Base-by-base conservation (phyloP, 495 filamentous ascomycete species). In the Aspergillus saccharolyticus region DNA sequence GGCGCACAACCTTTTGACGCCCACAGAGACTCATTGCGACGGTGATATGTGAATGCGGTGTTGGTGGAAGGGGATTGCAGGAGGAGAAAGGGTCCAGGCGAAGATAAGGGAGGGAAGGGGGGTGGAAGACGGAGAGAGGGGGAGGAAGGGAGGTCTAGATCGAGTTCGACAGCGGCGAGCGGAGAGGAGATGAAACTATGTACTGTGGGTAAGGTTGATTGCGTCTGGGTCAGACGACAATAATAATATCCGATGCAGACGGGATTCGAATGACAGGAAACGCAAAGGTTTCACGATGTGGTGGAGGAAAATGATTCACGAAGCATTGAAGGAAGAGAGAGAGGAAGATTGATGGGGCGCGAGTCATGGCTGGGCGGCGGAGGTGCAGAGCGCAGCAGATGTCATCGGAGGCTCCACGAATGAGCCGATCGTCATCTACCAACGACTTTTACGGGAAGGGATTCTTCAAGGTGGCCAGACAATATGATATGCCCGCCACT, bases 1-100 rank as follows among this genome's bases (percentile, higher is more conserved):
- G 89, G 79, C 96, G 90, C 63, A 94, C 91, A 83, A 96, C 82
- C 88, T 85, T 73, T 69, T 80, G 74, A 63, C 83, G 83, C 55
- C 84, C 84, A 69, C 80, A 80, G 45, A 79, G 68, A 65, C 71
- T 71, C 78, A 81, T 79, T 49, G 61, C 59, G 68, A 42, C 21
- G 51, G 25, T 28, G 25, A 9, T 9, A 28, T 28, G 9, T 4
- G 25, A 28, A 28, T 28, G 3, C 25, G 25, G 49, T 53, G 14
- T 54, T 42, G 17, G 53, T 50, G 50, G 30, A 52, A n/a, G n/a
- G 42, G 45, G 25, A 46, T 54, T 12, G 33, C 33, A 39, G n/a
- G 45, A 17, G 47, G 22, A 30, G 18, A 28, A 44, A 45, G 49
- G 50, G 44, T 54, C 54, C 4, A 44, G 30, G 43, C 17, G 39